Percentiles rank a stretch among this genome's conserved stretches.
Evolutionary conservation across 2,329 filamentous ascomycete species (phyloP).

Genomic region (Alternaria gaisen): DNA sequence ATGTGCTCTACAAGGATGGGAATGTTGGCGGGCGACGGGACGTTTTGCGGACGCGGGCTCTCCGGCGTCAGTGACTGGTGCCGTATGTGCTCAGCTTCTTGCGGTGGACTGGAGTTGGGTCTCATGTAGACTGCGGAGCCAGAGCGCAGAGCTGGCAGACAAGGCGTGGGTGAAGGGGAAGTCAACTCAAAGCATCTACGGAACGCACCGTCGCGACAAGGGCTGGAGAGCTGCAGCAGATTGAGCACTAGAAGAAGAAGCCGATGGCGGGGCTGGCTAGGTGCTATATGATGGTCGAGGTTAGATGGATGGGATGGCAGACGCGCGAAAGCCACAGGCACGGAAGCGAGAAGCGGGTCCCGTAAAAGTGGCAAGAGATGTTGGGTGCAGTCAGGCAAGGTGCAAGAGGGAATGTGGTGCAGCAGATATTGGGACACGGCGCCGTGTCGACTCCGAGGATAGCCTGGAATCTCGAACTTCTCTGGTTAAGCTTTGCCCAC

Average conservation of each 20-base stretch:
- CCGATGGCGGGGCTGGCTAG: conserved; percentile 27
- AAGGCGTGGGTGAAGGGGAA: conserved; percentile 13
- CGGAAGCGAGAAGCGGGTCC: conserved; percentile 18
- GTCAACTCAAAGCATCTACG: conserved; percentile 33
- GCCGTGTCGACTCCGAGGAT: conserved; percentile 9
- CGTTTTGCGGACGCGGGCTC: conserved; percentile 74
- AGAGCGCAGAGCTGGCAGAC: conserved; percentile 28
- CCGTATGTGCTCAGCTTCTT: conserved; percentile 67
- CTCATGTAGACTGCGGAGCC: conserved; percentile 60
- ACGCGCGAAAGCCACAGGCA: conserved; percentile 13
- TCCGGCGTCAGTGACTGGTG: conserved; percentile 73
- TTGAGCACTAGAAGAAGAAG: conserved; percentile 12
- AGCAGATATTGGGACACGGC: conserved; percentile 32
- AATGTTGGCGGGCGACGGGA: conserved; percentile 73
- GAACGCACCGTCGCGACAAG: conserved; percentile 28
- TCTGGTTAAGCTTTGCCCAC: conserved; percentile 14
- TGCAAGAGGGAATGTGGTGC: conserved; percentile 14
- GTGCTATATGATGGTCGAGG: conserved; percentile 21
- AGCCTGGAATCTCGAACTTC: conserved; percentile 17
- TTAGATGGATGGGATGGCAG: conserved; percentile 6
- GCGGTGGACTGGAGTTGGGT: conserved; percentile 62
- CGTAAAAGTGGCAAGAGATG: conserved; percentile 25
- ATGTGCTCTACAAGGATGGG: conserved; percentile 75
- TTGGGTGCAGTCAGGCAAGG: conserved; percentile 20
- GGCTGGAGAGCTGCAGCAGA: conserved; percentile 18